A percentile compares a stretch with the other conserved stretches of the same genome.
These are phyloP conservation scores for Onygenales sp. DNA, from an alignment of 2,329 filamentous ascomycete species.

Conservation along the genomic window DNA sequence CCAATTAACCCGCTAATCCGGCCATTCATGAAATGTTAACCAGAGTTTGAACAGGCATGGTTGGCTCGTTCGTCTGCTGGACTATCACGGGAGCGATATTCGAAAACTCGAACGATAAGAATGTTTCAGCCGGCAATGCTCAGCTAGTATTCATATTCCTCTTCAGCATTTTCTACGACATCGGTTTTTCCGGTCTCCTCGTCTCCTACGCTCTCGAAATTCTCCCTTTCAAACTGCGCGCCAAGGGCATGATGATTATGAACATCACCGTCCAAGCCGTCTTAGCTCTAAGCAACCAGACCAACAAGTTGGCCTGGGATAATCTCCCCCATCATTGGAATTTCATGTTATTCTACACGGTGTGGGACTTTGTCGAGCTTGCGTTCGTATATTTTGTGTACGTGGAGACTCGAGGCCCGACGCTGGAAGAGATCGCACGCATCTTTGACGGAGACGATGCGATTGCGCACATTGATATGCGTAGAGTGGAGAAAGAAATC, in stretches of 20 bases:
- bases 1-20: slow-evolving; percentile 18
- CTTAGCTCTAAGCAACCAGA: slow-evolving; percentile 28
- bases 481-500: not conserved
- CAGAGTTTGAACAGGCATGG: not conserved
- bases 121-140: slow-evolving; percentile 32
- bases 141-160: slow-evolving; percentile 43
- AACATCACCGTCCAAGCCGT: slow-evolving; percentile 45
- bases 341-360: slow-evolving; percentile 13
- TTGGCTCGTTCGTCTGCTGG: slow-evolving; percentile 14
- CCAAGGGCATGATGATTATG: slow-evolving; percentile 31
- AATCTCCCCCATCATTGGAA: slow-evolving; percentile 16
- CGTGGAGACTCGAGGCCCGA: slow-evolving; percentile 61
- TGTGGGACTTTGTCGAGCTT: slow-evolving; percentile 23
- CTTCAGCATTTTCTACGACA: slow-evolving; percentile 20
- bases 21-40: not conserved
- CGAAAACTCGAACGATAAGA: slow-evolving; percentile 25
- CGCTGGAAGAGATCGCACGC: slow-evolving; percentile 59
- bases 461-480: not conserved
- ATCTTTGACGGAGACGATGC: slow-evolving; percentile 61
- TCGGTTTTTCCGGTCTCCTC: slow-evolving; percentile 20
- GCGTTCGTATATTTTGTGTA: slow-evolving; percentile 23
- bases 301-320: slow-evolving; percentile 18
- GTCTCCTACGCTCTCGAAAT: slow-evolving; percentile 21
- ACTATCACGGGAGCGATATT: slow-evolving; percentile 35
- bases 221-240: slow-evolving; percentile 28